phyloP scores from a whole-genome alignment of 2,329 filamentous ascomycete genomes.

The Sphaerostilbella broomeana region DNA sequence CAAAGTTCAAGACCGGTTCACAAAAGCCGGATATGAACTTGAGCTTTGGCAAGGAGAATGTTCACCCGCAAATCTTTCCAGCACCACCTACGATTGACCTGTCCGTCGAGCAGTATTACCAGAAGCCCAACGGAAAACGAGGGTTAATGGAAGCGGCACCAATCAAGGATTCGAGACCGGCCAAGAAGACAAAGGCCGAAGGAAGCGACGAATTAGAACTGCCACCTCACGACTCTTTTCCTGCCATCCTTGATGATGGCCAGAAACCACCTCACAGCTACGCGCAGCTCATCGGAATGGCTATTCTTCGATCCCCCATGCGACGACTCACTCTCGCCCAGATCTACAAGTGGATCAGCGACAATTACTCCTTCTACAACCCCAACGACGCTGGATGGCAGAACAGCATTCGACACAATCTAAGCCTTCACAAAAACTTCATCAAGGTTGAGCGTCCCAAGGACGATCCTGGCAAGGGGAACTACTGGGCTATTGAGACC shows the following conservation, averaged over 20 bases:
- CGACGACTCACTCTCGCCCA: constrained; percentile 83
- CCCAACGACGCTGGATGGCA: constrained; percentile 88
- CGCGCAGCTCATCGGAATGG: constrained; percentile 92
- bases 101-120: constrained; percentile 46
- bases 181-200: constrained; percentile 63
- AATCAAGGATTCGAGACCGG: constrained; percentile 58
- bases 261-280: constrained; percentile 89
- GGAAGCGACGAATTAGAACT: constrained; percentile 51
- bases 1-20: constrained; percentile 51
- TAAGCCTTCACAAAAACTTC: constrained; percentile 94
- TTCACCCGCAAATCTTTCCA: constrained; percentile 45
- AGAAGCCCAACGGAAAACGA: constrained; percentile 51
- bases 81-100: constrained; percentile 42
- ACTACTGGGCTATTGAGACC: constrained; percentile 92
- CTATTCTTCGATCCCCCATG: constrained; percentile 78
- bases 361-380: constrained; percentile 83
- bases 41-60: constrained; percentile 50
- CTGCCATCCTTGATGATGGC: constrained; percentile 75
- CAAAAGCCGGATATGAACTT: constrained; percentile 46
- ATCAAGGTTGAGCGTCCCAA: constrained; percentile 93
- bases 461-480: constrained; percentile 94
- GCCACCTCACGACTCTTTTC: constrained; percentile 73
- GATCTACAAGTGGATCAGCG: constrained; percentile 99
- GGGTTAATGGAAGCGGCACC: constrained; percentile 65
- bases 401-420: constrained; percentile 97